Base-by-base conservation (phyloP, 345 rosid genomes). In the Eucalyptus sp. region DNA sequence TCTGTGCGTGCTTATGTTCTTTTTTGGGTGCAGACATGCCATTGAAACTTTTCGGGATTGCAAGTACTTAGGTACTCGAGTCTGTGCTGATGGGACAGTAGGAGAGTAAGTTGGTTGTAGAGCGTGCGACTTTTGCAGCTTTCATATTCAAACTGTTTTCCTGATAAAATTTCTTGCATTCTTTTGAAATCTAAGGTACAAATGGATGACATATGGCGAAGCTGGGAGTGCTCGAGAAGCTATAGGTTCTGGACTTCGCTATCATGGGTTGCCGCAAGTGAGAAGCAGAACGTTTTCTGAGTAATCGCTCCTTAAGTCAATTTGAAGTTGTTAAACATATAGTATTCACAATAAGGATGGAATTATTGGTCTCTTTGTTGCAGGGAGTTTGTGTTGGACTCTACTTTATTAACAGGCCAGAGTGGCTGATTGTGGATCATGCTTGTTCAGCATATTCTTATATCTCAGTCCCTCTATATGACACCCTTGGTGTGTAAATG, bases 361-460 rank as follows among this genome's bases (percentile, higher is more conserved):
- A 81, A n/a, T 33, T 17, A 46, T 88, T 71, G 89, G 29, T 91
- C 9, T 76, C 46, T 71, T 91, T 93, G 87, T 66, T 88, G 89
- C 94, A 97, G 99, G 98, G 99, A 90, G 94, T 93, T 85, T 88
- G 95, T 43, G 48, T 96, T 89, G 99, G 99, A 88, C 92, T 95
- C 87, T 96, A 89, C 89, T 96, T 96, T 90, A 90, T 97, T 68
- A 97, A 96, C 89, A 92, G 97, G 92, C 97, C 99, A 79, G 99
- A 97, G 92, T 97, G 99, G 99, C 29, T 96, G 91, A 92, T 96
- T 84, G 97, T 95, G 86, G 99, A 97, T 93, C 97, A 97, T 94
- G 99, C 99, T 83, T 97, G 98, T 91, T 92, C 98, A 52, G 99
- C 99, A 81, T 97, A 96, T 93, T 96, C 99, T n/a, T 96, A 92